These are phyloP conservation scores for Hamamelis virginiana DNA, from an alignment of 164 flowering plant genomes.

Conservation along the genomic window DNA sequence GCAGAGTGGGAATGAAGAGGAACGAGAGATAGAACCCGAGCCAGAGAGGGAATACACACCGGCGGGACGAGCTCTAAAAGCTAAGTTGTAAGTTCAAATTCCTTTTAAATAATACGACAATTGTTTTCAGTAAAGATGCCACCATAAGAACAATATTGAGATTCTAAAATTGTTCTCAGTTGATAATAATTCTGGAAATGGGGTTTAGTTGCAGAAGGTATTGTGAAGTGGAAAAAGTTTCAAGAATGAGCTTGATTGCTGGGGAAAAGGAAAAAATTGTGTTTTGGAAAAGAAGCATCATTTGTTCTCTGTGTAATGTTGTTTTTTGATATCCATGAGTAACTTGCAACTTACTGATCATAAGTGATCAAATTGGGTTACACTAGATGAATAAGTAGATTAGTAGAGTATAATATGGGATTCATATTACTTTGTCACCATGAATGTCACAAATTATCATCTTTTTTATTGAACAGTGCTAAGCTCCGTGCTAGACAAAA, in stretches of 20 bases:
- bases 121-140: neutral
- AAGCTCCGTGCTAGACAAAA: conserved; percentile 91
- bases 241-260: too few species aligned
- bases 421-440: neutral
- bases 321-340: neutral
- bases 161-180: neutral
- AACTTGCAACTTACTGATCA: neutral
- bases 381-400: neutral
- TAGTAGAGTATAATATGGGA: neutral
- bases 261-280: neutral
- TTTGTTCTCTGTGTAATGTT: neutral
- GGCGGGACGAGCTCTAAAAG: conserved; percentile 88
- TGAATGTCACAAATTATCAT: neutral
- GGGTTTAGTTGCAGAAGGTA: neutral
- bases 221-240: neutral
- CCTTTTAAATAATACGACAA: neutral
- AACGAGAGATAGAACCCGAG: conserved; percentile 59
- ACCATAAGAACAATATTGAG: neutral
- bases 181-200: neutral
- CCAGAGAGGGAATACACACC: conserved; percentile 81
- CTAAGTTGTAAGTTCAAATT: conserved; percentile 66
- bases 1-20: conserved; percentile 84
- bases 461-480: conserved; percentile 43
- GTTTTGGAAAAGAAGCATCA: neutral
- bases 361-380: neutral